A percentile compares a stretch with the other conserved stretches of the same genome.
Conservation (phyloP, 495 filamentous ascomycete genomes). For the Penicillium diatomitis region DNA sequence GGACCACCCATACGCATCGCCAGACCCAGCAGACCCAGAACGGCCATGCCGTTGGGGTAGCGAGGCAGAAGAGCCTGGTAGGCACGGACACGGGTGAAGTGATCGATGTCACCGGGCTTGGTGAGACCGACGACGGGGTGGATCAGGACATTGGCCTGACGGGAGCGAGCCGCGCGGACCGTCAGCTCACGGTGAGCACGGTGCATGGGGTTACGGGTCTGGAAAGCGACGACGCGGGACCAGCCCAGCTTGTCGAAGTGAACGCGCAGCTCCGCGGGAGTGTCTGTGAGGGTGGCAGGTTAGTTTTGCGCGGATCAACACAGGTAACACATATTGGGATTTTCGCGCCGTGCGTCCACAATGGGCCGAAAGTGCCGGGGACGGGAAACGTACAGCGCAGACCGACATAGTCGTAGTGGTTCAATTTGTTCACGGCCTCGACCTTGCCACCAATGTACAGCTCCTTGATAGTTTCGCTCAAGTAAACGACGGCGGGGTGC, state of each 20-base stretch:
- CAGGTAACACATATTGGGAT: neutral
- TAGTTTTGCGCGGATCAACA: neutral
- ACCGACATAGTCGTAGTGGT: slow-evolving; percentile 98
- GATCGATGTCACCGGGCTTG: slow-evolving; percentile 98
- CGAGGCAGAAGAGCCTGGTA: slow-evolving; percentile 95
- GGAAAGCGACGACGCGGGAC: slow-evolving; percentile 94
- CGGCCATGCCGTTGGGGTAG: slow-evolving; percentile 99
- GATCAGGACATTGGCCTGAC: slow-evolving; percentile 97
- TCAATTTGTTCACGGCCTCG: slow-evolving; percentile 84
- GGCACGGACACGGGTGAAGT: slow-evolving; percentile 97
- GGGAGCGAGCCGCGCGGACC: slow-evolving; percentile 86
- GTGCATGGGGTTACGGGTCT: slow-evolving; percentile 99
- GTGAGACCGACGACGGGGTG: slow-evolving; percentile 97
- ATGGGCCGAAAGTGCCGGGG: neutral
- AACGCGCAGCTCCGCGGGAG: slow-evolving; percentile 84
- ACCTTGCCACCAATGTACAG: slow-evolving; percentile 94
- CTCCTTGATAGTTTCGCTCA: slow-evolving; percentile 68
- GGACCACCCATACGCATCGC: slow-evolving; percentile 99
- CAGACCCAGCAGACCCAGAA: slow-evolving; percentile 87
- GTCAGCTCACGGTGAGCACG: slow-evolving; percentile 95
- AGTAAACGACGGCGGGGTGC: slow-evolving; percentile 86
- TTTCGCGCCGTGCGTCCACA: neutral
- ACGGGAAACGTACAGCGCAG: slow-evolving; percentile 65
- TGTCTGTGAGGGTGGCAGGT: slow-evolving; percentile 45
- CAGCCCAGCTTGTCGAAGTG: slow-evolving; percentile 99